Evolutionary conservation across 2,329 filamentous ascomycete genomes (phyloP), one percentile per base, ranked within the genome.

Genomic region (Chaetomium sp.): DNA sequence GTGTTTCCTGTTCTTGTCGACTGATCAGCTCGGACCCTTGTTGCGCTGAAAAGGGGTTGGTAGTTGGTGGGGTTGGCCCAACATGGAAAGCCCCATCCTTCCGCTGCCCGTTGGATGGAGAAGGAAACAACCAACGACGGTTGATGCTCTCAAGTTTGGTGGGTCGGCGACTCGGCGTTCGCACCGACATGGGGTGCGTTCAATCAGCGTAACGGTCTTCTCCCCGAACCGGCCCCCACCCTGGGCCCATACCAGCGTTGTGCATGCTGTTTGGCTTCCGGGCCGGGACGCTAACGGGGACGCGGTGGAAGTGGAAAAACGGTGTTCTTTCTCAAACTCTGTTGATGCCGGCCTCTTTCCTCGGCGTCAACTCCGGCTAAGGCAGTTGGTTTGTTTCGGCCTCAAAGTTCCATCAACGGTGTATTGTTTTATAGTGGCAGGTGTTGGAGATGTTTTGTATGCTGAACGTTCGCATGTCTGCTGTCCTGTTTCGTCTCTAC

Each of bases 221-320:
- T 34, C 19, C 19, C 19, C 19, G 19, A 27, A 27, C 19, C 19
- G 19, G 19, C 19, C 19, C 19, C 3, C 19, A 27, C 19, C 19
- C 19, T 27, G 19, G 19, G 19, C 19, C 19, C 19, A 27, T 27
- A 27, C 19, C 19, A 27, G 19, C 19, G 19, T 37, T 35, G 36
- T 37, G 34, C 45, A 11, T 32, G 45, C 45, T 53, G 44, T 45
- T 33, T 42, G 48, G 7, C 38, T 27, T 38, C 52, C 52, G 45
- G 52, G 33, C 52, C 52, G 45, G 45, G 38, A 49, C 45, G 45
- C 53, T 51, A 55, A 51, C 42, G 53, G 48, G n/a, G 48, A 27
- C 46, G 48, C 53, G 50, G 51, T 55, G 50, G 53, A 49, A 9
- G 36, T 27, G 19, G 19, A 27, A 42, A 42, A 47, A 51, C 38